phyloP scores from a whole-genome alignment of 192 early-diverging fungal genomes.

The Backusella morwellensis region DNA sequence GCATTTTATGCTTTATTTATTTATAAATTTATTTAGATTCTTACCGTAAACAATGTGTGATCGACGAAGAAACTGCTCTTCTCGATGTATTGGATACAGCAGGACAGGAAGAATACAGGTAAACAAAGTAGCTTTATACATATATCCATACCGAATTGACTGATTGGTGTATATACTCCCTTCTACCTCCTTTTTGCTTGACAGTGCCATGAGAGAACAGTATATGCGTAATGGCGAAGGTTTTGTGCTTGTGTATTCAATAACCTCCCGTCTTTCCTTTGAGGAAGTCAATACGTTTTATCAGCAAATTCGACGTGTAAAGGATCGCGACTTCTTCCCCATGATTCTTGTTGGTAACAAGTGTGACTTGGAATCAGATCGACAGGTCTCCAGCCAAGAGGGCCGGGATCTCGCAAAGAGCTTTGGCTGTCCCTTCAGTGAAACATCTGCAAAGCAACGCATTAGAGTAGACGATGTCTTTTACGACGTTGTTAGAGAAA shows the following conservation, averaged over 20 bases:
- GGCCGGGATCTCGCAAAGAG: constrained; percentile 52
- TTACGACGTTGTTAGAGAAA: constrained; percentile 71
- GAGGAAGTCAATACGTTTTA: constrained; percentile 73
- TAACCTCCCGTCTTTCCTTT: constrained; percentile 72
- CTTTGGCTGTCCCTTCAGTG: constrained; percentile 62
- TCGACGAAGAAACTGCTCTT: constrained; percentile 85
- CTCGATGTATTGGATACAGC: constrained; percentile 96
- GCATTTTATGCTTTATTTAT: background rate
- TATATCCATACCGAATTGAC: background rate
- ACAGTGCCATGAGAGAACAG: constrained; percentile 52
- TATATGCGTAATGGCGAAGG: constrained; percentile 86
- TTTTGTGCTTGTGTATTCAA: constrained; percentile 82
- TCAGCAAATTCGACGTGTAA: constrained; percentile 76
- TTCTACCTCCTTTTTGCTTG: background rate
- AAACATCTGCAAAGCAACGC: constrained; percentile 51
- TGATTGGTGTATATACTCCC: too few species aligned
- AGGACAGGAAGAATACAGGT: constrained; percentile 90
- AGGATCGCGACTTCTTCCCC: constrained; percentile 73
- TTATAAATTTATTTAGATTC: constrained; percentile 60
- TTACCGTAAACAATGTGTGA: constrained; percentile 95
- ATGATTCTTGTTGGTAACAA: constrained; percentile 89
- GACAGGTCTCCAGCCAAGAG: constrained; percentile 54
- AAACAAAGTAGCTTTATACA: background rate
- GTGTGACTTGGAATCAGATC: constrained; percentile 71
- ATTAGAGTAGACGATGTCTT: constrained; percentile 36